Percentiles rank a stretch among this genome's conserved stretches.
phyloP scores from a whole-genome alignment of 345 rosid species.

The Bretschneidera sinensis region DNA sequence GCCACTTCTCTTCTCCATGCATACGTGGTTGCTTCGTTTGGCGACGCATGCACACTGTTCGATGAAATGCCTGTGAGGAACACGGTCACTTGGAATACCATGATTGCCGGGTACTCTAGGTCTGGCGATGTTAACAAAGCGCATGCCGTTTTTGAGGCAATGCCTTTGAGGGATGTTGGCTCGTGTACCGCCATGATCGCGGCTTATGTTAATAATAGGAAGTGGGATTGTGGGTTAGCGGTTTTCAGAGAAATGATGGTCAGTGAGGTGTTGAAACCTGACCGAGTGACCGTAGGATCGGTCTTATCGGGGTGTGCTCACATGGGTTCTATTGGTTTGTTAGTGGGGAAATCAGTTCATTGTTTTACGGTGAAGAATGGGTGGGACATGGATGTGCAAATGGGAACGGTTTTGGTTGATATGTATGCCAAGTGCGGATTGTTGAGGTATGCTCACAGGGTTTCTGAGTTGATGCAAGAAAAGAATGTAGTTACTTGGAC shows the following conservation, averaged over 20 bases:
- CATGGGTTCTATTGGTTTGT: slow-evolving; percentile 30
- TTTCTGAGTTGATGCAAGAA: slow-evolving; percentile 32
- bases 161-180: slow-evolving; percentile 27
- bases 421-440: slow-evolving; percentile 36
- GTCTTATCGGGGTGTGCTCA: slow-evolving; percentile 31
- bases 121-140: slow-evolving; percentile 24
- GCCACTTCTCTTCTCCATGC: slow-evolving; percentile 30
- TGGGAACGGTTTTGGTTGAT: slow-evolving; percentile 33
- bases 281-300: slow-evolving; percentile 22
- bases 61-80: slow-evolving; percentile 33
- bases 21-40: slow-evolving; percentile 17
- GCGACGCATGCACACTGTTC: slow-evolving; percentile 22
- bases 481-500: slow-evolving; percentile 41
- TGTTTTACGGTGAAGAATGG: slow-evolving; percentile 26
- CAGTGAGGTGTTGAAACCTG: slow-evolving; percentile 16
- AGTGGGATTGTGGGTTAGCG: slow-evolving; percentile 20
- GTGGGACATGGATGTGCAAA: slow-evolving; percentile 29
- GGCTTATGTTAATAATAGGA: slow-evolving; percentile 23
- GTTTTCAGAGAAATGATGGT: slow-evolving; percentile 36
- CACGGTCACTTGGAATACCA: slow-evolving; percentile 30
- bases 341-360: slow-evolving; percentile 36
- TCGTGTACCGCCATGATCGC: slow-evolving; percentile 41
- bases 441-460: slow-evolving; percentile 17
- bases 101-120: slow-evolving; percentile 33
- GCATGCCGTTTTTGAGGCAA: slow-evolving; percentile 20